phyloP scores from a whole-genome alignment of 2,329 filamentous ascomycete species.

The Westerdykella aurantiaca region DNA sequence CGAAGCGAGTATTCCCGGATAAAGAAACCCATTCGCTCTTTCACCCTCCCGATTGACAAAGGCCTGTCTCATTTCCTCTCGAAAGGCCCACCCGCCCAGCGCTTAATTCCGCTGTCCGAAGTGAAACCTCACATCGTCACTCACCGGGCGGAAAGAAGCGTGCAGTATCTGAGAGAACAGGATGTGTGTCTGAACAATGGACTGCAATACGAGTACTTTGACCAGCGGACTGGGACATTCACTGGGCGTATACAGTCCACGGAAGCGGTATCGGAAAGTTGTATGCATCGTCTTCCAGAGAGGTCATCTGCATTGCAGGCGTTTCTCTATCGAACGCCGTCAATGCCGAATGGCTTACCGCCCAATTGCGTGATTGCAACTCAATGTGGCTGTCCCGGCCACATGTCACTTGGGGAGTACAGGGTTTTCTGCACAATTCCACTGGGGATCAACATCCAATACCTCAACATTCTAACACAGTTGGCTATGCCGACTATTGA shows the following conservation, averaged over 20 bases:
- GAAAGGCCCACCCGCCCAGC: conserved; percentile 5
- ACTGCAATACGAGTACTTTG: conserved; percentile 35
- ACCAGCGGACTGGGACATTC: conserved; percentile 14
- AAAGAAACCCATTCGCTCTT: background rate
- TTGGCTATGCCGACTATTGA: conserved; percentile 46
- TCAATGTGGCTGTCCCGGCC: conserved; percentile 44
- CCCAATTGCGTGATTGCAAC: conserved; percentile 51
- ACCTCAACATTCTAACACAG: conserved; percentile 52
- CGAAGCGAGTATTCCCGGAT: conserved; percentile 8
- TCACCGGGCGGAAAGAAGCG: conserved; percentile 27
- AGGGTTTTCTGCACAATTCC: conserved; percentile 48
- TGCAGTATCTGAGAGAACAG: conserved; percentile 22
- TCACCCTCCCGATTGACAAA: conserved; percentile 12
- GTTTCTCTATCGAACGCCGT: conserved; percentile 37
- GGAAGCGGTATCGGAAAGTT: conserved; percentile 20
- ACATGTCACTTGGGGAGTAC: conserved; percentile 51
- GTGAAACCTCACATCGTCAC: conserved; percentile 35
- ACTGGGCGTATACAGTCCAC: conserved; percentile 9
- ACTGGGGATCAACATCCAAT: conserved; percentile 47
- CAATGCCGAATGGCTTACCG: conserved; percentile 17
- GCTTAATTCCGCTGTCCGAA: conserved; percentile 34
- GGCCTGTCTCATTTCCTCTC: conserved; percentile 3
- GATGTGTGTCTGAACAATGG: conserved; percentile 46
- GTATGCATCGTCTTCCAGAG: conserved; percentile 40
- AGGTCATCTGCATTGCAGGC: conserved; percentile 33